phyloP scores from a whole-genome alignment of 352 stramenopile genomes.

The Globisporangium mamillatum region DNA sequence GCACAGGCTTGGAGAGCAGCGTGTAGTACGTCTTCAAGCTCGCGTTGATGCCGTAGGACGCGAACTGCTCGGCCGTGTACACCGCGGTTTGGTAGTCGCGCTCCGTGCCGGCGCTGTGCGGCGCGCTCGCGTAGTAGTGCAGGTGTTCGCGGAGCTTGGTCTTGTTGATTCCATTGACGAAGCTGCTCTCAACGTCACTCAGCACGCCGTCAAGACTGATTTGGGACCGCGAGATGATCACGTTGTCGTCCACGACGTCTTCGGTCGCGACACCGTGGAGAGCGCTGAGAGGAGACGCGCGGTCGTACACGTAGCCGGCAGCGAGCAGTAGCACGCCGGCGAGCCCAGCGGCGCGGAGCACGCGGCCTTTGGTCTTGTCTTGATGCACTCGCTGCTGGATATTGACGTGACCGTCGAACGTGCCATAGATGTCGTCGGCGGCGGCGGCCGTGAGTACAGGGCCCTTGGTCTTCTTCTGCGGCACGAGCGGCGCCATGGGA shows the following conservation, averaged over 20 bases:
- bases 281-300: not conserved
- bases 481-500: slow-evolving; percentile 2
- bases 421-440: slow-evolving; percentile 12
- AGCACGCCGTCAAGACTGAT: slow-evolving; percentile 8
- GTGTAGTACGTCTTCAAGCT: slow-evolving; percentile 66
- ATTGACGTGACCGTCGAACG: not conserved
- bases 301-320: slow-evolving; percentile 4
- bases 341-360: slow-evolving; percentile 8
- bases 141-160: slow-evolving; percentile 12
- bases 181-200: slow-evolving; percentile 1
- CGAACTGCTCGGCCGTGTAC: slow-evolving; percentile 54
- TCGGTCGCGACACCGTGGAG: not conserved
- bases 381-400: not conserved
- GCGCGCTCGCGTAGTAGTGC: slow-evolving; percentile 23
- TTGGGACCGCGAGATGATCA: not conserved
- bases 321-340: slow-evolving; percentile 11
- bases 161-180: slow-evolving; percentile 10
- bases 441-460: not conserved
- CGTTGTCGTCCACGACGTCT: not conserved
- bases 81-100: slow-evolving; percentile 65
- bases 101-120: slow-evolving; percentile 39
- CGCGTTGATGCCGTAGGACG: slow-evolving; percentile 59
- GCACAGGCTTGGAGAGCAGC: slow-evolving; percentile 62
- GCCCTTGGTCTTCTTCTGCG: slow-evolving; percentile 1
- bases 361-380: slow-evolving; percentile 2